Percentiles rank a stretch among this genome's conserved stretches.
phyloP scores from a whole-genome alignment of 2,329 filamentous ascomycete genomes.

The Dactylellina parvicollis region DNA sequence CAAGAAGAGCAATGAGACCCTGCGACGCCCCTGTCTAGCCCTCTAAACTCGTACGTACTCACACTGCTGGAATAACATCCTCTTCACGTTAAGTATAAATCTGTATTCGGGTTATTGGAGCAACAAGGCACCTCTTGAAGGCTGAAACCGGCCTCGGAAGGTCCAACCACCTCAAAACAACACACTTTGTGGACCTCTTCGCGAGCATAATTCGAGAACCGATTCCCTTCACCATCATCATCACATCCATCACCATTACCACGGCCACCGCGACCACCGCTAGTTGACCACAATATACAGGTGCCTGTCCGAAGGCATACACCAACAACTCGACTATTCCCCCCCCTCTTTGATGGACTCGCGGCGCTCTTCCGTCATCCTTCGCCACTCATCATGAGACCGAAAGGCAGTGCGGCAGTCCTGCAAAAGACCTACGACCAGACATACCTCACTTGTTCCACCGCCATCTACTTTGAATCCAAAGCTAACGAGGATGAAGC shows the following conservation, averaged over 20 bases:
- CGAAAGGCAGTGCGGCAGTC: slow-evolving; percentile 71
- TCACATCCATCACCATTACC: not conserved
- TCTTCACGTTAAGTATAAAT: no score
- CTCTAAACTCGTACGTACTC: not conserved
- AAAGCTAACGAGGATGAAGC: slow-evolving; percentile 93
- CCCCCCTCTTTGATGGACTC: slow-evolving; percentile 27
- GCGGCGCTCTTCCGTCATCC: not conserved
- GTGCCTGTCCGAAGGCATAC: not conserved
- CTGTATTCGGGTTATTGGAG: not conserved
- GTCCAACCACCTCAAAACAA: slow-evolving; percentile 50
- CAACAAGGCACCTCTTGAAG: no score
- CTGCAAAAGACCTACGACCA: slow-evolving; percentile 99
- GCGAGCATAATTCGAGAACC: not conserved
- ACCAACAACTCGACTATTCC: not conserved
- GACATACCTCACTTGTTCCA: slow-evolving; percentile 92
- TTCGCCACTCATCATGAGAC: slow-evolving; percentile 62
- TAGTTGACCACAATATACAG: not conserved
- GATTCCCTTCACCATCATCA: not conserved
- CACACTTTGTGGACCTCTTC: slow-evolving; percentile 11
- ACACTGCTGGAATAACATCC: not conserved
- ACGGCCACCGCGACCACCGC: not conserved
- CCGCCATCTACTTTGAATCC: slow-evolving; percentile 89
- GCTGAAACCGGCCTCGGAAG: slow-evolving; percentile 32
- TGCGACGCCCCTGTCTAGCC: not conserved
- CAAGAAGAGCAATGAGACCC: not conserved